A percentile compares a stretch with the other conserved stretches of the same genome.
These are phyloP conservation scores for Komagataella ulmi DNA, from an alignment of 805 yeast genomes.

Conservation along the genomic window DNA sequence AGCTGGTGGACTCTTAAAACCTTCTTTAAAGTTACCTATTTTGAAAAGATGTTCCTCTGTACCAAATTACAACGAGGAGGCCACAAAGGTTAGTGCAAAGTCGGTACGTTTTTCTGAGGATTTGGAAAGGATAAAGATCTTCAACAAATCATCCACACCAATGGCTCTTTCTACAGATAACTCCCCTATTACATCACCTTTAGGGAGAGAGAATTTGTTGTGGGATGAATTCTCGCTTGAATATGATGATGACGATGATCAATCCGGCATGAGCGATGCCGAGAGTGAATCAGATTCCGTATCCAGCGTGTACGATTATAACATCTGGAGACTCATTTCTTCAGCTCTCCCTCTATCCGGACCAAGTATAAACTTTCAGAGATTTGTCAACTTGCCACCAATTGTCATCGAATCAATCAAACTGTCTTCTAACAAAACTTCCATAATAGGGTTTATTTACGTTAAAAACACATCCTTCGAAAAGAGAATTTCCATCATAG, in stretches of 20 bases:
- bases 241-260: slow-evolving; percentile 12
- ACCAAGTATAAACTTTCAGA: neutral
- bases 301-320: slow-evolving; percentile 1
- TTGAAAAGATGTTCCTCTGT: slow-evolving; percentile 29
- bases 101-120: slow-evolving; percentile 53
- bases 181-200: slow-evolving; percentile 26
- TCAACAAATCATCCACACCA: slow-evolving; percentile 49
- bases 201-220: slow-evolving; percentile 12
- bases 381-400: slow-evolving; percentile 8
- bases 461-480: slow-evolving; percentile 24
- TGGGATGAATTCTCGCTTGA: slow-evolving; percentile 2
- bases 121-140: slow-evolving; percentile 49
- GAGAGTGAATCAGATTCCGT: slow-evolving; percentile 3
- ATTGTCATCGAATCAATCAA: slow-evolving; percentile 22
- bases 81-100: slow-evolving; percentile 20
- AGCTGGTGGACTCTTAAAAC: slow-evolving; percentile 38
- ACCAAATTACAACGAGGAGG: slow-evolving; percentile 19
- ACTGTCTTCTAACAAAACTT: slow-evolving; percentile 25
- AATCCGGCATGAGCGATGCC: slow-evolving; percentile 11
- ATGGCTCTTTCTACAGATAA: slow-evolving; percentile 46
- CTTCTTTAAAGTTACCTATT: slow-evolving; percentile 32
- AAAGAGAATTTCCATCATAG: slow-evolving; percentile 27
- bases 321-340: slow-evolving; percentile 3
- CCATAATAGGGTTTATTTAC: slow-evolving; percentile 25
- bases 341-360: neutral